Base-by-base conservation (phyloP, 73 alveolate genomes). In the Paramecium caudatum region DNA sequence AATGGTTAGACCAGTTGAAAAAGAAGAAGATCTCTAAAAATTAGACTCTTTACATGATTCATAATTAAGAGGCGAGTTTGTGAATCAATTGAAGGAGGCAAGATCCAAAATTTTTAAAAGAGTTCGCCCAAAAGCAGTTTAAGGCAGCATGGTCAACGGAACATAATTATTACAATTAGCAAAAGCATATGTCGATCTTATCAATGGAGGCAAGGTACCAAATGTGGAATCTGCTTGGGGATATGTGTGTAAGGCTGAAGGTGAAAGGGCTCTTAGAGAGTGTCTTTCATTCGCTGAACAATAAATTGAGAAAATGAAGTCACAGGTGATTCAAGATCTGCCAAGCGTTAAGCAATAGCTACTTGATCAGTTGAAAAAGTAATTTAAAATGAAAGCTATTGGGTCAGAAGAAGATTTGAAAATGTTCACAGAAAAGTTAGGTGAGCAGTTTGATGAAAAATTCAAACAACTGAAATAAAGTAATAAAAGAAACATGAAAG, bases 171-270 rank as follows among this genome's bases (percentile, higher is more conserved):
- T 97, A 1, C 98, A 97, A 34, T 94, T 98, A 47, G 95, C 97
- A 74, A 93, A 92, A 47, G 94, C 99, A 21, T 97, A 97, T 88
- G 93, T 97, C 12, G 94, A 98, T 43, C 95, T 99, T 3, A 96
- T 98, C 7, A 98, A 98, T 90, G 93, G 93, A 61, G 99, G 99
- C 5, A 94, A 97, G 4, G 96, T 98, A 4, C 99, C 99, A 4
- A 94, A 94, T 39, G 96, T 98, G 10, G 98, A 97, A 90, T 91
- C 94, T 90, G 98, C 99, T 34, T 98, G 99, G 99, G 95, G 96
- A 43, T 97, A 97, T 90, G 97, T 98, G 70, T 91, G 97, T 61
- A 92, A 95, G 83, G 95, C 97, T 78, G 99, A 98, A 90, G 94
- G 98, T 62, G 82, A 95, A 21, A 96, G 96, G 90, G 95, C 96